Conservation (phyloP, 495 filamentous ascomycete genomes). For the Penicillium macrosclerotiorum region DNA sequence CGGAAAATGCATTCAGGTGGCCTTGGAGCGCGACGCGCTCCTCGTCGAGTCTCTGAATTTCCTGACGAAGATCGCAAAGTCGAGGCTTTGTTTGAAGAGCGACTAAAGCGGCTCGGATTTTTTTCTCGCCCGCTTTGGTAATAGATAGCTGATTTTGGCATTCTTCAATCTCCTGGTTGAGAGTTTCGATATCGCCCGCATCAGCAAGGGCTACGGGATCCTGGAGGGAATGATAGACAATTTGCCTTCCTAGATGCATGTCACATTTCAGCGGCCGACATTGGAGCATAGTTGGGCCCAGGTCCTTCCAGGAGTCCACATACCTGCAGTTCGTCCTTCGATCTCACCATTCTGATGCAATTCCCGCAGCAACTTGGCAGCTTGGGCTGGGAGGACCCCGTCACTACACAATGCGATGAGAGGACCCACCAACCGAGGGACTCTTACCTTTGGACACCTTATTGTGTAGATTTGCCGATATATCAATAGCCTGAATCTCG, state of each 20-base stretch:
- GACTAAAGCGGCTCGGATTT: constrained; percentile 46
- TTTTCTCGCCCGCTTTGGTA: constrained; percentile 52
- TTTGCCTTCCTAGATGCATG: constrained; percentile 53
- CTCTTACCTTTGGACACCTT: constrained; percentile 60
- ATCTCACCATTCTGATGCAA: constrained; percentile 60
- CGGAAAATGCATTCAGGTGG: constrained; percentile 38
- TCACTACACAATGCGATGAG: constrained; percentile 1
- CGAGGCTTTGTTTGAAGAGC: constrained; percentile 50
- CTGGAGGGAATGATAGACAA: constrained; percentile 61
- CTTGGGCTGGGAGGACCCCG: constrained; percentile 40
- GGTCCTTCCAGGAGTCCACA: constrained; percentile 1
- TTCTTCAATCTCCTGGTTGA: constrained; percentile 49
- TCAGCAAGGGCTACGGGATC: constrained; percentile 46
- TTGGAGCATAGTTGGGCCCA: not conserved
- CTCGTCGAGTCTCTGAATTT: constrained; percentile 43
- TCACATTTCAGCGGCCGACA: constrained; percentile 4
- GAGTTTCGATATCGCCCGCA: too few species aligned
- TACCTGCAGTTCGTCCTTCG: constrained; percentile 56
- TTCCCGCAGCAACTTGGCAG: constrained; percentile 62
- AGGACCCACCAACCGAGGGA: not conserved
- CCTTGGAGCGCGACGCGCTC: constrained; percentile 42
- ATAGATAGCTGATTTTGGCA: constrained; percentile 49
- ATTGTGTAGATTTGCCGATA: constrained; percentile 66
- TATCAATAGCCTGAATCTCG: constrained; percentile 54
- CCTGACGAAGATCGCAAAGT: constrained; percentile 48